Percentiles rank a stretch among this genome's conserved stretches.
These are phyloP conservation scores for Teunomyces barrocoloradensis DNA, from an alignment of 805 yeast genomes.

Conservation along the genomic window DNA sequence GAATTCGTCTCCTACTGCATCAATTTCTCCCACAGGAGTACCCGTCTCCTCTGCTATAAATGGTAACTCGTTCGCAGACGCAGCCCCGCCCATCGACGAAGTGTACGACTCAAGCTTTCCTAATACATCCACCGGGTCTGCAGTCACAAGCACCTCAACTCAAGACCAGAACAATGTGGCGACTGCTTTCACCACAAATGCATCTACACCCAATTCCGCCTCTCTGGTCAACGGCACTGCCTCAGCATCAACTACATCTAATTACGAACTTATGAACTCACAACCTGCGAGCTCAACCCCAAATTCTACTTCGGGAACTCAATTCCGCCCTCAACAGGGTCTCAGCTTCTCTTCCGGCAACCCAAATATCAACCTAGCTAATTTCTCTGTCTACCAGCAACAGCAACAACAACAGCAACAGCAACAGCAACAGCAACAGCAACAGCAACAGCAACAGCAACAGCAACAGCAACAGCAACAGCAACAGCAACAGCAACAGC, in stretches of 20 bases:
- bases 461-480: conserved; percentile 9
- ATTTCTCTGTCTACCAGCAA: conserved; percentile 12
- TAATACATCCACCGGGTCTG: conserved; percentile 5
- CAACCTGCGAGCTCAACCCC: conserved; percentile 7
- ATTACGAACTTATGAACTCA: conserved; percentile 23
- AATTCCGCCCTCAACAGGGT: conserved; percentile 27
- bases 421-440: conserved; percentile 11
- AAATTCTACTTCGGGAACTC: conserved; percentile 15
- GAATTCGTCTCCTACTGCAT: conserved; percentile 3
- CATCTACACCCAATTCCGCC: conserved; percentile 7
- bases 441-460: conserved; percentile 8
- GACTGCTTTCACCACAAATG: conserved; percentile 6
- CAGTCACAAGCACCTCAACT: conserved; percentile 2
- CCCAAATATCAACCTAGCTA: conserved; percentile 11
- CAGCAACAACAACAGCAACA: conserved; percentile 12
- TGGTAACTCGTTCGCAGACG: not conserved
- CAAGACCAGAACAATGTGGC: not conserved
- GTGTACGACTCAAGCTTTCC: conserved; percentile 15
- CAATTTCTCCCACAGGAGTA: conserved; percentile 6
- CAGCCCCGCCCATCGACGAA: conserved; percentile 4
- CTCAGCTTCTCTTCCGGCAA: conserved; percentile 20
- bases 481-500: conserved; percentile 10
- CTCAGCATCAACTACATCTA: conserved; percentile 4
- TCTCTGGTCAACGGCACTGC: conserved; percentile 3
- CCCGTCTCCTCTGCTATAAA: conserved; percentile 2